Base-by-base conservation (phyloP, 495 filamentous ascomycete species). In the Podospora fimiseda region DNA sequence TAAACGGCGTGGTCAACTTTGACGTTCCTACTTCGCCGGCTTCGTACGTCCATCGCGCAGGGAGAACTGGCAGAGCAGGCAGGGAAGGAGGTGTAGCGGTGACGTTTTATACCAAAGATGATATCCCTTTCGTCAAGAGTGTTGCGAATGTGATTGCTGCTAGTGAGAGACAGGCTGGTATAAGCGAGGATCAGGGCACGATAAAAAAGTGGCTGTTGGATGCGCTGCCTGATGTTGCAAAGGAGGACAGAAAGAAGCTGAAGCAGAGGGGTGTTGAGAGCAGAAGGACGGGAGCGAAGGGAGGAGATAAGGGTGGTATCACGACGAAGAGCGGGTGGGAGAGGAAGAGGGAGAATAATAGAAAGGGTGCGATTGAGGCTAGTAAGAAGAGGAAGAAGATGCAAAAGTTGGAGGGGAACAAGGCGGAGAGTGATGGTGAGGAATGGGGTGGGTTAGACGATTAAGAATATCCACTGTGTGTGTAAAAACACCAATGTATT, bases 1-100 rank as follows among this genome's bases (percentile, higher is more conserved):
- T 98, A 49, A 93, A 95, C 59, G 87, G 90, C 33, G 90, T 98
- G 1, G 83, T 97, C 21, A 98, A 97, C 70, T 98, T 96, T 70
- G 93, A 98, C 65, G 86, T 96, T 43, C 94, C 93, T 1, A 89
- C 82, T 36, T 91, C 88, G 0, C 83, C 85, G 5, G 89, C 90
- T 3, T 82, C 85, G 5, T 98, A 98, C 58, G 86, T 98, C 18
- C 93, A 98, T 70, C 88, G 93, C 19, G 88, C 91, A 1, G 93
- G 93, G 3, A 81, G 93, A 48, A 97, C 94, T 0, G 93, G 91
- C 1, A 76, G 93, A 48, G 92, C 90, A 1, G 92, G 93, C 2
- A 79, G 89, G 45, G 81, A 86, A 61, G 92, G 91, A 22, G 93
- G 93, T 19, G 80, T 94, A n/a, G 90, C 89, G 0, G 85, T 97